A percentile compares a stretch with the other conserved stretches of the same genome.
phyloP scores from a whole-genome alignment of 129 eudicot genomes.

The Flaveria ramosissima region DNA sequence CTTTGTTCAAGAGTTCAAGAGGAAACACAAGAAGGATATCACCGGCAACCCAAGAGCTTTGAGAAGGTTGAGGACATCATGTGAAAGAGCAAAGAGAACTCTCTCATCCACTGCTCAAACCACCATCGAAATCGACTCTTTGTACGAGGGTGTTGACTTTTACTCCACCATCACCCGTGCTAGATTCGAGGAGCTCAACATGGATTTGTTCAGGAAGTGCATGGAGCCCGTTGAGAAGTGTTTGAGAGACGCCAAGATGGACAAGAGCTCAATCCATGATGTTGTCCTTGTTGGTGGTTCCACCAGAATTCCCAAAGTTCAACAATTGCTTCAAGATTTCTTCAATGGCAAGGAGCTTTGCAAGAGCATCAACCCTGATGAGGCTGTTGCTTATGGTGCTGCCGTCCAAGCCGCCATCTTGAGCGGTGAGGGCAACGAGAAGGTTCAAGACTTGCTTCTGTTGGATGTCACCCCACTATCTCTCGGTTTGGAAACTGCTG shows the following conservation, averaged over 20 bases:
- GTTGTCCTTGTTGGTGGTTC: slow-evolving; percentile 62
- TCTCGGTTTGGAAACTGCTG: slow-evolving; percentile 49
- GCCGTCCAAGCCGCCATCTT: slow-evolving; percentile 61
- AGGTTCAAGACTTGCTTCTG: slow-evolving; percentile 56
- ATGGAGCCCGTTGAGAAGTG: slow-evolving; percentile 64
- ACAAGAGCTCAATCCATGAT: slow-evolving; percentile 54
- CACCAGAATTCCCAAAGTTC: slow-evolving; percentile 59
- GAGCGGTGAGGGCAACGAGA: slow-evolving; percentile 56
- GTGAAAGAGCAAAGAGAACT: slow-evolving; percentile 62
- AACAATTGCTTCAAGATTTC: slow-evolving; percentile 54
- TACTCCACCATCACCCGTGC: slow-evolving; percentile 61
- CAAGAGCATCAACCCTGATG: slow-evolving; percentile 59
- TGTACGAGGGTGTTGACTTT: slow-evolving; percentile 56
- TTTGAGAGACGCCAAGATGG: slow-evolving; percentile 60
- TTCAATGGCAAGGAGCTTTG: slow-evolving; percentile 61
- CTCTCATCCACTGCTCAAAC: slow-evolving; percentile 61
- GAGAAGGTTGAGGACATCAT: slow-evolving; percentile 53
- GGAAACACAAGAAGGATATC: slow-evolving; percentile 61
- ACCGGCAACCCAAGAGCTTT: slow-evolving; percentile 54
- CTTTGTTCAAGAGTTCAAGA: slow-evolving; percentile 60
- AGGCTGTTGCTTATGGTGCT: slow-evolving; percentile 65
- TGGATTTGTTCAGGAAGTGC: slow-evolving; percentile 57
- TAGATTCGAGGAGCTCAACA: slow-evolving; percentile 53
- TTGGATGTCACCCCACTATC: slow-evolving; percentile 60
- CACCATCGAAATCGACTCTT: slow-evolving; percentile 55